Evolutionary conservation across 2,329 filamentous ascomycete genomes (phyloP).

Genomic region (Penicillium oxalicum): DNA sequence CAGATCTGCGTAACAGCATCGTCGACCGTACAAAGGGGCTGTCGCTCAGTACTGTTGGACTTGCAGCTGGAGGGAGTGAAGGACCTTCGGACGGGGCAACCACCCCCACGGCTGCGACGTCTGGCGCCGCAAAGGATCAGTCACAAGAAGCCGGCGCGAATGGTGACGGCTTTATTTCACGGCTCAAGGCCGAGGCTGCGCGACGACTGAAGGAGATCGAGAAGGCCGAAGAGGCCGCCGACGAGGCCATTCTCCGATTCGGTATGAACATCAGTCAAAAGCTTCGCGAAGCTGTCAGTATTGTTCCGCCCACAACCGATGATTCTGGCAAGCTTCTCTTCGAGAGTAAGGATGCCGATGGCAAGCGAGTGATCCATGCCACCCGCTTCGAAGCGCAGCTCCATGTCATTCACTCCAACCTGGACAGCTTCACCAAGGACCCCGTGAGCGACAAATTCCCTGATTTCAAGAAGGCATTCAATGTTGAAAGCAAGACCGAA

Average conservation of each 20-base stretch:
- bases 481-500: conserved; percentile 76
- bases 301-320: conserved; percentile 63
- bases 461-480: conserved; percentile 66
- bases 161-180: conserved; percentile 63
- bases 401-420: conserved; percentile 84
- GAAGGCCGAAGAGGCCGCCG: conserved; percentile 87
- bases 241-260: conserved; percentile 89
- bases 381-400: conserved; percentile 92
- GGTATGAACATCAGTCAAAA: conserved; percentile 86
- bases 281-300: conserved; percentile 80
- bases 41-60: conserved; percentile 50
- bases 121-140: conserved; percentile 15
- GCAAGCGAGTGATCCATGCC: conserved; percentile 89
- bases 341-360: conserved; percentile 83
- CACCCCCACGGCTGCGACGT: conserved; percentile 23
- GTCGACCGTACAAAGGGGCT: conserved; percentile 68
- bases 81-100: conserved; percentile 24
- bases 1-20: conserved; percentile 61
- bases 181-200: conserved; percentile 69
- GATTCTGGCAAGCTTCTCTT: conserved; percentile 65
- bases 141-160: conserved; percentile 26
- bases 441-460: conserved; percentile 69
- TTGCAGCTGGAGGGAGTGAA: conserved; percentile 19
- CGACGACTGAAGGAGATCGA: conserved; percentile 85
- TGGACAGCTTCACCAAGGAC: conserved; percentile 77